Percentiles rank a stretch among this genome's conserved stretches.
phyloP scores from a whole-genome alignment of 2,329 filamentous ascomycete genomes.

The Chrysoporthe deuterocubensis region DNA sequence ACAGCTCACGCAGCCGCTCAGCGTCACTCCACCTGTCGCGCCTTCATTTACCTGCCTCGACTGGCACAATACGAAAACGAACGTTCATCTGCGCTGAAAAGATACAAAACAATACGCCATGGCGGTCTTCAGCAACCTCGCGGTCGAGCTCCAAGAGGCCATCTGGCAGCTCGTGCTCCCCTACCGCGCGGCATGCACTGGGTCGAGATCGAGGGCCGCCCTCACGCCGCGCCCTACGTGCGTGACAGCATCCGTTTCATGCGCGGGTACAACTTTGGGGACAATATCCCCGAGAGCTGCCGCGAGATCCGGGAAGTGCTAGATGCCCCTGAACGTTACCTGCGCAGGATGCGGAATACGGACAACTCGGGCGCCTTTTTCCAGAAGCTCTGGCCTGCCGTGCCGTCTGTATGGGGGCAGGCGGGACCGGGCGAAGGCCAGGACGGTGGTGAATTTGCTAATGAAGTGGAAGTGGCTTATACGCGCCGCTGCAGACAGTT shows the following conservation, averaged over 20 bases:
- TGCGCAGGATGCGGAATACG: neutral
- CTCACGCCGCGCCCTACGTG: neutral
- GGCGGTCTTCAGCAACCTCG: neutral
- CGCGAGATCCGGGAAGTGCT: too few species aligned
- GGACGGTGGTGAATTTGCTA: too few species aligned
- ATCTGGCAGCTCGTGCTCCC: neutral
- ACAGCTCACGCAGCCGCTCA: too few species aligned
- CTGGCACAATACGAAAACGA: too few species aligned
- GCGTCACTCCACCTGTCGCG: too few species aligned
- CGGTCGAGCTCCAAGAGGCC: neutral
- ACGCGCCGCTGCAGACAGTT: too few species aligned
- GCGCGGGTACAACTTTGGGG: neutral
- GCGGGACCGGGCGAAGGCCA: too few species aligned
- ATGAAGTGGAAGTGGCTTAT: too few species aligned
- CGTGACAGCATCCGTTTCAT: conserved; percentile 1
- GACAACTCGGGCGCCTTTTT: neutral
- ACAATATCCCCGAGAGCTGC: neutral
- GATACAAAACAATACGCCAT: neutral
- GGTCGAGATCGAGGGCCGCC: conserved; percentile 5
- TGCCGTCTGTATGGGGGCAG: too few species aligned
- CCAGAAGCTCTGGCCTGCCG: neutral
- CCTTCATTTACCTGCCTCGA: too few species aligned
- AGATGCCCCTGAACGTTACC: too few species aligned
- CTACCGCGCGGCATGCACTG: conserved; percentile 6
- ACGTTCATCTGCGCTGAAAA: too few species aligned